Evolutionary conservation across 2,329 filamentous ascomycete species (phyloP).

Genomic region (Colletotrichum orchidophilum): DNA sequence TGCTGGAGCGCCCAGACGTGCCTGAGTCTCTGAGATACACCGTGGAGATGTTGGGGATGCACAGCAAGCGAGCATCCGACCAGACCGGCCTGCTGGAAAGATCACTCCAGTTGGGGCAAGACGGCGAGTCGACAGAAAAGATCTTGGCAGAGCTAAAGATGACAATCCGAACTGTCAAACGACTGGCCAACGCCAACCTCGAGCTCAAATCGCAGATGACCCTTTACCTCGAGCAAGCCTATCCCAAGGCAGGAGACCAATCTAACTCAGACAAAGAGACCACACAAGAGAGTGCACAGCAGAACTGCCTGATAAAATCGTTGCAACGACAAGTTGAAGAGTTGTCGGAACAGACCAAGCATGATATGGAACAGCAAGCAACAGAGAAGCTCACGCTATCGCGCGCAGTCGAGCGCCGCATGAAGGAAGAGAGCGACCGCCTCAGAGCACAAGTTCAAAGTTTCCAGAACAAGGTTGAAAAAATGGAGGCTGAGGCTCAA

Average conservation of each 20-base stretch:
- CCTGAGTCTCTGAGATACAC: not conserved
- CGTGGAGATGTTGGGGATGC: not conserved
- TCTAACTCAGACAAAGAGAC: not conserved
- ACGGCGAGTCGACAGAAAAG: not conserved
- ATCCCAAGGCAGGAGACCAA: not conserved
- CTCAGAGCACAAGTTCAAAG: not conserved
- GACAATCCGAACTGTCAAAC: not conserved
- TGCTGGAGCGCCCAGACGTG: constrained; percentile 9
- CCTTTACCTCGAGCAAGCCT: not conserved
- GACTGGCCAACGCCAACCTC: not conserved
- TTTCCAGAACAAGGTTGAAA: not conserved
- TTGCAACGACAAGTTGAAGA: not conserved
- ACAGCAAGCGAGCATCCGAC: not conserved
- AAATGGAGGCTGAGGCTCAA: not conserved
- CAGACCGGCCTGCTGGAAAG: not conserved
- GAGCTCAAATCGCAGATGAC: not conserved
- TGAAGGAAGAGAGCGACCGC: constrained; percentile 2
- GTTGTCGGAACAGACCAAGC: not conserved
- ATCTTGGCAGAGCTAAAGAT: not conserved
- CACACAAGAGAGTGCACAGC: not conserved
- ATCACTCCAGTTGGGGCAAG: not conserved
- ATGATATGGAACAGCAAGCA: not conserved
- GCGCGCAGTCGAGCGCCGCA: not conserved
- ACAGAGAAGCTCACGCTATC: not conserved
- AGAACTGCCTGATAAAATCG: not conserved